phyloP scores from a whole-genome alignment of 2,329 filamentous ascomycete genomes.

The Cladosporium sp. region DNA sequence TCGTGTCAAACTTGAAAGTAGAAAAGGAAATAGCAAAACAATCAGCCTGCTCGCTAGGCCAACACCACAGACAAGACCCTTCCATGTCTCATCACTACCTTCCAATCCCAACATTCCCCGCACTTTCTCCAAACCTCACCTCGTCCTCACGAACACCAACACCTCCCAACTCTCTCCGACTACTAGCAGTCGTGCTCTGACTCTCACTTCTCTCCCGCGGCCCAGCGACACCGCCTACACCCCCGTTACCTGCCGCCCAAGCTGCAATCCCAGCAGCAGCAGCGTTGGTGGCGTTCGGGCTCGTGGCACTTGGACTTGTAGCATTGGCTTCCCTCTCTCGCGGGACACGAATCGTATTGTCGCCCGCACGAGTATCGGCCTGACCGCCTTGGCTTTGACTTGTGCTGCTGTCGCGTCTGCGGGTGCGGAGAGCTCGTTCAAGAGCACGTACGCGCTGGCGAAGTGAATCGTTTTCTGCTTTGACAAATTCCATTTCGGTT shows the following conservation, averaged over 20 bases:
- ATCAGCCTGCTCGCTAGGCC: no score
- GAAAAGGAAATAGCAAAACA: no score
- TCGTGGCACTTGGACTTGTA: background rate
- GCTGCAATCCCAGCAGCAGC: constrained; percentile 21
- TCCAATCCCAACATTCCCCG: constrained; percentile 26
- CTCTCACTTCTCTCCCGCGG: constrained; percentile 34
- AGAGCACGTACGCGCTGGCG: constrained; percentile 45
- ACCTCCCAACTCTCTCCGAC: constrained; percentile 19
- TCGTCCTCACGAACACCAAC: constrained; percentile 26
- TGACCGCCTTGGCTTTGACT: constrained; percentile 9
- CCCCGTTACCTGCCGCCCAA: constrained; percentile 27
- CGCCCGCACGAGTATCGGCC: constrained; percentile 22
- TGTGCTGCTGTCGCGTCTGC: constrained; percentile 26
- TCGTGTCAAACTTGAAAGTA: no score
- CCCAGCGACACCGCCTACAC: constrained; percentile 29
- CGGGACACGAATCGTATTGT: background rate
- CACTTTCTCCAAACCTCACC: constrained; percentile 33
- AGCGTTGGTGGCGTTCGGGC: constrained; percentile 1
- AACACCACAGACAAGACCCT: no score
- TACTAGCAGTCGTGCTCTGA: constrained; percentile 33
- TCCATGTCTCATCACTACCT: constrained; percentile 1
- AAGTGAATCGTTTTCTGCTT: constrained; percentile 45
- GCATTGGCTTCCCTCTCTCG: background rate
- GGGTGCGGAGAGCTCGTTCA: constrained; percentile 37
- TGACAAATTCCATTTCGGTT: constrained; percentile 45